Conservation (phyloP, 371 early-diverging fungal genomes). For the Nematocida major region DNA sequence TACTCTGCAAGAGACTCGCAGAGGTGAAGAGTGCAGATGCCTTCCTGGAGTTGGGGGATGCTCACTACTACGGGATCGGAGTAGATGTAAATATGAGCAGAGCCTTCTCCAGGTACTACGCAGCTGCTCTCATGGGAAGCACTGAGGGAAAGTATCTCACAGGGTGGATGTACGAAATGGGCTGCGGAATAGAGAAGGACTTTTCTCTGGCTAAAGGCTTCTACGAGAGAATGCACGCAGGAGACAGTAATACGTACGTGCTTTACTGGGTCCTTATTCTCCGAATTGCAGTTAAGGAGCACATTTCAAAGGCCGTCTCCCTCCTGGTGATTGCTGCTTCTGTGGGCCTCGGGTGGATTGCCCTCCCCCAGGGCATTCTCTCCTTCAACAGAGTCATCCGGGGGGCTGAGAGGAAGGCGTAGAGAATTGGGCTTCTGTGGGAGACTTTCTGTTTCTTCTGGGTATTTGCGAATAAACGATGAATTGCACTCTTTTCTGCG, state of each 20-base stretch:
- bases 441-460: no score
- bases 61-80: slow-evolving; percentile 62
- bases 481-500: no score
- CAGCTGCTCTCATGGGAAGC: slow-evolving; percentile 36
- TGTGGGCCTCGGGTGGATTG: background rate
- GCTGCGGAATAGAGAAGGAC: slow-evolving; percentile 53
- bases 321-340: background rate
- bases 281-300: slow-evolving; percentile 44
- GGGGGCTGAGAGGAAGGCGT: no score
- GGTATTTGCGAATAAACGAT: no score
- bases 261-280: slow-evolving; percentile 32
- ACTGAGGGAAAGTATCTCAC: slow-evolving; percentile 57
- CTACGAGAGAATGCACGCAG: slow-evolving; percentile 30
- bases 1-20: slow-evolving; percentile 36
- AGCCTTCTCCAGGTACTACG: slow-evolving; percentile 62
- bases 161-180: slow-evolving; percentile 62
- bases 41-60: slow-evolving; percentile 59
- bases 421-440: no score
- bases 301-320: background rate
- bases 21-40: slow-evolving; percentile 12
- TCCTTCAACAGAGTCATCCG: background rate
- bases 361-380: background rate
- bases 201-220: slow-evolving; percentile 34
- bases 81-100: slow-evolving; percentile 41
- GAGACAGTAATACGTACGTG: slow-evolving; percentile 50